Percentiles rank a stretch among this genome's conserved stretches.
These are phyloP conservation scores for Phytophthora pisi DNA, from an alignment of 352 stramenopile genomes.

Conservation along the genomic window DNA sequence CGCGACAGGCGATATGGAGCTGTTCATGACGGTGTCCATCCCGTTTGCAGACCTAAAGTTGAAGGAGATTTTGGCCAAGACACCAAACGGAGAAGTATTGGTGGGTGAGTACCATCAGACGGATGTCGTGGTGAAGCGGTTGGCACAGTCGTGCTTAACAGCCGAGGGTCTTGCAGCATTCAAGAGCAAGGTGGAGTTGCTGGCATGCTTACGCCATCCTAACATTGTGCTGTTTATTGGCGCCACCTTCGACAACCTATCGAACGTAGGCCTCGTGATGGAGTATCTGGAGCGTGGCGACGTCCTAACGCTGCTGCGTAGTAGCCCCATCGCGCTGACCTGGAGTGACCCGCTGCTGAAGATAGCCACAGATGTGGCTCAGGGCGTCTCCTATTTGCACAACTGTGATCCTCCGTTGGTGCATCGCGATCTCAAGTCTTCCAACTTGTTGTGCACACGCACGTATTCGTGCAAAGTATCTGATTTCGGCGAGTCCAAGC, in stretches of 20 bases:
- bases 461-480: conserved; percentile 86
- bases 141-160: conserved; percentile 63
- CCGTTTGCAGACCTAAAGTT: conserved; percentile 77
- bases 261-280: conserved; percentile 78
- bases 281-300: conserved; percentile 82
- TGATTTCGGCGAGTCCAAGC: conserved; percentile 82
- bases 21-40: conserved; percentile 75
- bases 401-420: conserved; percentile 80
- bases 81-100: conserved; percentile 65
- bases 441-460: conserved; percentile 74
- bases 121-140: conserved; percentile 77
- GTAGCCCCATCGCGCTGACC: conserved; percentile 66
- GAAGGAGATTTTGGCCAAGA: conserved; percentile 78
- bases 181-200: conserved; percentile 77
- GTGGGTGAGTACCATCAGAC: conserved; percentile 80
- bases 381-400: conserved; percentile 82
- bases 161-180: conserved; percentile 72
- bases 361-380: conserved; percentile 83
- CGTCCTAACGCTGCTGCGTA: conserved; percentile 64
- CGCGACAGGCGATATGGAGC: conserved; percentile 52
- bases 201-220: conserved; percentile 79
- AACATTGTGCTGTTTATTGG: conserved; percentile 90
- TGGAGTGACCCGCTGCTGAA: conserved; percentile 83
- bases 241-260: conserved; percentile 82
- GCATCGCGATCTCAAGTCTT: conserved; percentile 85